Evolutionary conservation across 345 rosid species (phyloP).

Genomic region (Syzygium aromaticum): DNA sequence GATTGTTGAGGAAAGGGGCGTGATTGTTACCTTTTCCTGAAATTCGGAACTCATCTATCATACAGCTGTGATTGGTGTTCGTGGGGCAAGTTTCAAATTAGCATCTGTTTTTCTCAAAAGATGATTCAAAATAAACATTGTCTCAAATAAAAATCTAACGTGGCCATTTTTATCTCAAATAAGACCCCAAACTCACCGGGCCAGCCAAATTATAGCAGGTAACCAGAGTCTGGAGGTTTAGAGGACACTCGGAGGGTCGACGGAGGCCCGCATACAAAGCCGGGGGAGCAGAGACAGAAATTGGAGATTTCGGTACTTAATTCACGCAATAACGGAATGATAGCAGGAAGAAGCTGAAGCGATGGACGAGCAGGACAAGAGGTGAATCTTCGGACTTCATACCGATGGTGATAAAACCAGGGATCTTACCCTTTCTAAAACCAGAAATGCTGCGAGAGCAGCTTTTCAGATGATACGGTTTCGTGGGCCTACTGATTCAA

Average conservation of each 20-base stretch:
- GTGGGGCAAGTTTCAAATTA: too few species aligned
- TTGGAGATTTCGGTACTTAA: neutral
- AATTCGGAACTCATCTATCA: too few species aligned
- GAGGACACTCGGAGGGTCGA: neutral
- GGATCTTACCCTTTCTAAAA: neutral
- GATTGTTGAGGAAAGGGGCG: too few species aligned
- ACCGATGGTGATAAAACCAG: neutral
- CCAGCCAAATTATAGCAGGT: too few species aligned
- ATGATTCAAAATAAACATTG: too few species aligned
- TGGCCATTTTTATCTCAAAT: neutral
- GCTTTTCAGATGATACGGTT: neutral
- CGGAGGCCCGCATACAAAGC: neutral
- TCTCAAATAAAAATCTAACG: too few species aligned
- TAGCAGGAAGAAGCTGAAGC: neutral
- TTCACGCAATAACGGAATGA: neutral
- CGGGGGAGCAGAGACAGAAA: neutral
- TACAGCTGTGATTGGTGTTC: too few species aligned
- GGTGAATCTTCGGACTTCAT: neutral
- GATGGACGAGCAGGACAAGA: neutral
- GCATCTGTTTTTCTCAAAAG: too few species aligned
- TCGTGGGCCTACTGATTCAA: neutral
- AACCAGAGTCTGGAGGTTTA: neutral
- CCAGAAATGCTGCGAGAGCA: neutral
- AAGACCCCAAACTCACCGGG: too few species aligned
- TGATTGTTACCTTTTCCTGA: too few species aligned